These are phyloP conservation scores for Angophora floribunda DNA, from an alignment of 345 rosid genomes.

Conservation along the genomic window DNA sequence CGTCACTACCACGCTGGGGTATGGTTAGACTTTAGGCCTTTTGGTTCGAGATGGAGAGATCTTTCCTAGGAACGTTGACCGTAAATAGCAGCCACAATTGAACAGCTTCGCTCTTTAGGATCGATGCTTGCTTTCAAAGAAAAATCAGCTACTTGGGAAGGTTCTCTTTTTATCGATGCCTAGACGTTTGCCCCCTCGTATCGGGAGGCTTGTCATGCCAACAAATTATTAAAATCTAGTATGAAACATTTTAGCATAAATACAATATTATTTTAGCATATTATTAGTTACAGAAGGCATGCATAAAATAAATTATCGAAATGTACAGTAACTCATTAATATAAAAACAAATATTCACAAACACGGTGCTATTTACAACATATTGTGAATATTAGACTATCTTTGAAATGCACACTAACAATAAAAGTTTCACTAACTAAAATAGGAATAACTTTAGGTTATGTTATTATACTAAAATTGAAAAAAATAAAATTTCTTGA, in stretches of 20 bases:
- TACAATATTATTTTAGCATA: not conserved
- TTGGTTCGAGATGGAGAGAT: not conserved
- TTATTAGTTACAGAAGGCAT: not conserved
- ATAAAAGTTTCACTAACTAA: not conserved
- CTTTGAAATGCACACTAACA: not conserved
- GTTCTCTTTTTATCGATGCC: not conserved
- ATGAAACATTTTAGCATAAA: not conserved
- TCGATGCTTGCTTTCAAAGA: not conserved
- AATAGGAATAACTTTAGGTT: not conserved
- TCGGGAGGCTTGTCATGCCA: not conserved
- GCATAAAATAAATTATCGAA: not conserved
- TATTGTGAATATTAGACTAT: not conserved
- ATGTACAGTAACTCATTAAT: not conserved
- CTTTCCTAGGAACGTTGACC: not conserved
- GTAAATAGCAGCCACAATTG: not conserved
- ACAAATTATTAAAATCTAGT: not conserved
- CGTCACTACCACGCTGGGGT: not conserved
- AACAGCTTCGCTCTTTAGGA: not conserved
- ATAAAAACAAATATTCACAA: not conserved
- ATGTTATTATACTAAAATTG: not conserved
- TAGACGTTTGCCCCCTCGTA: fast-evolving
- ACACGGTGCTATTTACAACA: not conserved
- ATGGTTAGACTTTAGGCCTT: not conserved
- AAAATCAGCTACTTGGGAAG: not conserved
- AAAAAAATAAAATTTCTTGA: not conserved